Percentiles rank a stretch among this genome's conserved stretches.
These are phyloP conservation scores for Picea engelmannii DNA, from an alignment of 83 land plant genomes.

Conservation along the genomic window DNA sequence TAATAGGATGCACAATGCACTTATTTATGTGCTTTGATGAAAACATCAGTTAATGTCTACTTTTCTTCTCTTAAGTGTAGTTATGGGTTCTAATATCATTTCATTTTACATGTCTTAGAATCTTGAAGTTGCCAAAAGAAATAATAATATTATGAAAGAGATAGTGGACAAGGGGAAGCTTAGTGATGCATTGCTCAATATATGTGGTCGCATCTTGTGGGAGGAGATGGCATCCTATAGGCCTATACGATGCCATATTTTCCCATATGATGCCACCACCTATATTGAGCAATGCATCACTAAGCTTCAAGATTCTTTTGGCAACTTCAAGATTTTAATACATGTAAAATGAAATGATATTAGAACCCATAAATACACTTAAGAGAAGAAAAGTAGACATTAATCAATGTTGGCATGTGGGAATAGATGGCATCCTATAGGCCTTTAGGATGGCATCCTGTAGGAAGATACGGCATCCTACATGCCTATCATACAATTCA, in stretches of 20 bases:
- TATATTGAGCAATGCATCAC: constrained; percentile 84
- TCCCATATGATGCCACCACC: too few relatives aligned
- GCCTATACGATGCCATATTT: too few relatives aligned
- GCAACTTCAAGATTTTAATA: constrained; percentile 68
- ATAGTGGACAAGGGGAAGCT: constrained; percentile 89
- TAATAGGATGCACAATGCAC: not conserved
- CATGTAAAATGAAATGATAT: constrained; percentile 8
- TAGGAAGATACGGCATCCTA: too few relatives aligned
- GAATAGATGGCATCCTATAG: too few relatives aligned
- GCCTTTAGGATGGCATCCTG: too few relatives aligned
- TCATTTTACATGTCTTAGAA: constrained; percentile 43
- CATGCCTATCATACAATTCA: constrained; percentile 42
- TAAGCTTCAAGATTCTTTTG: constrained; percentile 73
- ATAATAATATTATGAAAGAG: constrained; percentile 58
- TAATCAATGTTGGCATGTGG: not conserved
- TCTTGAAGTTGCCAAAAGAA: constrained; percentile 64
- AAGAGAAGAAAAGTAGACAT: not conserved
- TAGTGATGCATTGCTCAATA: constrained; percentile 78
- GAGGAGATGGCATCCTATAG: too few relatives aligned
- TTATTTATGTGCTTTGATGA: not conserved
- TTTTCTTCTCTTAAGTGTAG: not conserved
- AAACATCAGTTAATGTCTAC: not conserved
- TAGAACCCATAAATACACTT: not conserved
- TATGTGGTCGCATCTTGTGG: too few relatives aligned
- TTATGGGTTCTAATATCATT: not conserved